phyloP scores from a whole-genome alignment of 495 filamentous ascomycete species.

The Aspergillus steynii region DNA sequence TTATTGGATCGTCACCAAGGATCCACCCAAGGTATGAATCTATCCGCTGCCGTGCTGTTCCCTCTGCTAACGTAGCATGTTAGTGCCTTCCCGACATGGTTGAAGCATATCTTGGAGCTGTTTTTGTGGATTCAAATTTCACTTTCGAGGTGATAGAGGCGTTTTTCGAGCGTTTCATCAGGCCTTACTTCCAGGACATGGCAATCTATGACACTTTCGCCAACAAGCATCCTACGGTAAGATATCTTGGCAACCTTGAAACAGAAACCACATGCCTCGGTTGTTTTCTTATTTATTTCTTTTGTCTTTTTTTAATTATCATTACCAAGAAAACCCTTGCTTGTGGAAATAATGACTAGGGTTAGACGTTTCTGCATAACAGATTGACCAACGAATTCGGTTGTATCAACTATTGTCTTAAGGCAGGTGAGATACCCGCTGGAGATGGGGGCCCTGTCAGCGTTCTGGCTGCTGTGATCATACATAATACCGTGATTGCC shows the following conservation, averaged over 20 bases:
- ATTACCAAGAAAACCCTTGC: too few species aligned
- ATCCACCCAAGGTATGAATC: conserved; percentile 67
- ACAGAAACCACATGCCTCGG: too few species aligned
- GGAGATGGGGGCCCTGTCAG: conserved; percentile 44
- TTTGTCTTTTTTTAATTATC: conserved; percentile 24
- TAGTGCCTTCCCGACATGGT: conserved; percentile 84
- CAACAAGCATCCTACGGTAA: conserved; percentile 76
- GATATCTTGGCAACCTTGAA: conserved; percentile 12
- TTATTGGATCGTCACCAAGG: conserved; percentile 72
- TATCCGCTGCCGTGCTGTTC: not conserved
- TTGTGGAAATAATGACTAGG: conserved; percentile 20
- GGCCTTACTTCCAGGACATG: conserved; percentile 86
- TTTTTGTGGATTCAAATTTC: conserved; percentile 90
- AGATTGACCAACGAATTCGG: conserved; percentile 50
- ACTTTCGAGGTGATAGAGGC: conserved; percentile 68
- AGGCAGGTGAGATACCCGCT: conserved; percentile 48
- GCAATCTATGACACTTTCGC: conserved; percentile 84
- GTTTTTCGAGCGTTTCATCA: conserved; percentile 75
- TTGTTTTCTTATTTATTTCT: not conserved
- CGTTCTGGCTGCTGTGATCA: conserved; percentile 71
- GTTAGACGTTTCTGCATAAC: conserved; percentile 55
- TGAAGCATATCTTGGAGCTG: conserved; percentile 85
- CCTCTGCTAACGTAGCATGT: conserved; percentile 7
- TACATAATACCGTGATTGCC: conserved; percentile 70
- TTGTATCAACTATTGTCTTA: conserved; percentile 57